Evolutionary conservation across 1,284 basidiomycete species (phyloP), one percentile per base, ranked within the genome.

Genomic region (Peniophora sp.): DNA sequence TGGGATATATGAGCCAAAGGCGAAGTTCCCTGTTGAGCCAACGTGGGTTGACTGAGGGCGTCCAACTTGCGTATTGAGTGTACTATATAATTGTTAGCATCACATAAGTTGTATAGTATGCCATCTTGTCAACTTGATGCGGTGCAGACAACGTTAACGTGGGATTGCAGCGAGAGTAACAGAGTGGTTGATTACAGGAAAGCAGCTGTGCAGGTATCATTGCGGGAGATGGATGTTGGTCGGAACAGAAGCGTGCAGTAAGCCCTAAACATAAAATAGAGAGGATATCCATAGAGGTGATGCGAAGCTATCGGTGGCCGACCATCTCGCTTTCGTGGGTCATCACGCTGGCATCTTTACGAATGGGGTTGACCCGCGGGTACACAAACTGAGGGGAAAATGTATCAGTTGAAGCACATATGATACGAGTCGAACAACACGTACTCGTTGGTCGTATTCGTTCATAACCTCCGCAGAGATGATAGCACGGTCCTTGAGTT

Each of bases 311-410:
- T n/a, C 37, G 37, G n/a, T 41, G 37, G 15, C 77, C 74, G 3
- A 91, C 77, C 57, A 89, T 75, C 71, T 92, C 89, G 1, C 85
- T 79, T 58, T 92, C 73, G 63, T 90, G 82, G 1, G 89, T 92
- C 88, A 88, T 89, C n/a, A 88, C 85, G 2, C 82, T 79, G 2
- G 79, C 86, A 57, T 92, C 89, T 53, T 74, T 79, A 20, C 85
- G 78, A 24, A 90, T 72, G 5, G 84, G 84, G 61, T 88, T 86
- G 51, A 90, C 65, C 52, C 81, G 78, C 12, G 89, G 90, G 60
- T 87, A 81, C 9, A 93, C 91, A 62, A 90, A 92, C 88, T 92
- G 54, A 46, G 24, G 15, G 14, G 23, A 12, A 32, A 20, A 39
- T 41, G 18, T 44, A 41, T 37, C 18, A 17, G 12, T 18, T 15